Evolutionary conservation across 1,139 yeast genomes (phyloP).

Genomic region (Chernovozyma sophiae-reginae): DNA sequence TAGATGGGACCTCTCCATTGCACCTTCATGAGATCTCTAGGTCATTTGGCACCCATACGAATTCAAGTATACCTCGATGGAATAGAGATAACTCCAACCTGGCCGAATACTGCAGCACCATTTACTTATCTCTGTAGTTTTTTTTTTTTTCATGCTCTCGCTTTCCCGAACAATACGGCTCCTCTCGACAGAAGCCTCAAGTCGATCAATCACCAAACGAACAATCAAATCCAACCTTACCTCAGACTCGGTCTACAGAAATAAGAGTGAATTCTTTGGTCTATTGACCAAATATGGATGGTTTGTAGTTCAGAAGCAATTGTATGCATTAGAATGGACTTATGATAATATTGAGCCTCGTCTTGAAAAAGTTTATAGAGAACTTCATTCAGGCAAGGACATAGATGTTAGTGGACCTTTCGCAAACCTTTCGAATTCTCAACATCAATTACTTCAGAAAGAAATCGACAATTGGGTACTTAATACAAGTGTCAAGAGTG

Average conservation of each 20-base stretch:
- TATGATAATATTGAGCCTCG: slow-evolving; percentile 6
- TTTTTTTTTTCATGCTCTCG: too few relatives aligned
- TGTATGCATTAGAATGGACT: slow-evolving; percentile 30
- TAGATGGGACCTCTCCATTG: too few relatives aligned
- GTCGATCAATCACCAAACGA: too few relatives aligned
- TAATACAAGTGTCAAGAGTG: not conserved
- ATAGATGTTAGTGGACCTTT: not conserved
- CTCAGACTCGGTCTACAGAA: not conserved
- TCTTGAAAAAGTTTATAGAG: not conserved
- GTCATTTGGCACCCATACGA: too few relatives aligned
- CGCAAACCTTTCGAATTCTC: not conserved
- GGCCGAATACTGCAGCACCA: too few relatives aligned
- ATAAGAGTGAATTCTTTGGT: slow-evolving; percentile 12
- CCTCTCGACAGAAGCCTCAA: too few relatives aligned
- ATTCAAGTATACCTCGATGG: too few relatives aligned
- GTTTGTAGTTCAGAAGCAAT: slow-evolving; percentile 26
- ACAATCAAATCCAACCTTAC: not conserved
- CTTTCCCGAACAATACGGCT: too few relatives aligned
- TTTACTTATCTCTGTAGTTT: too few relatives aligned
- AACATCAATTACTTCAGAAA: slow-evolving; percentile 13
- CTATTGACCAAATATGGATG: slow-evolving; percentile 29
- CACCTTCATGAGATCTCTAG: too few relatives aligned
- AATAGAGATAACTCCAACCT: too few relatives aligned
- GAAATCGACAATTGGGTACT: slow-evolving; percentile 25
- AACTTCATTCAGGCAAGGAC: not conserved